phyloP scores from a whole-genome alignment of 345 rosid species.

The Hevea brasiliensis region DNA sequence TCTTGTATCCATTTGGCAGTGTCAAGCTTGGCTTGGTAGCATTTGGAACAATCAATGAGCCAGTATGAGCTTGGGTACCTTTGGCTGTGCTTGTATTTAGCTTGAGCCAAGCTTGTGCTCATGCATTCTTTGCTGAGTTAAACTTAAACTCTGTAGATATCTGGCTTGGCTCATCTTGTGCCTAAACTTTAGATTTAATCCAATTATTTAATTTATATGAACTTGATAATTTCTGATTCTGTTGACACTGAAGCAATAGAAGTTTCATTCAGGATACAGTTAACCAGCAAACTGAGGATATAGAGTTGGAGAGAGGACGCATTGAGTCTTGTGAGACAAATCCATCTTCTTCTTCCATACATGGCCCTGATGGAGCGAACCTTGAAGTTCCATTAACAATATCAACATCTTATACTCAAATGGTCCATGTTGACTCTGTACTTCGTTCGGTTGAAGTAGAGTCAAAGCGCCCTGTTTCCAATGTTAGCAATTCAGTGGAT shows the following conservation, averaged over 20 bases:
- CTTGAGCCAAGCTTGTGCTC: conserved; percentile 5
- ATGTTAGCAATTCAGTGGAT: conserved; percentile 27
- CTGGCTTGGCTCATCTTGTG: not conserved
- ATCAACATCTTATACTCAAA: conserved; percentile 27
- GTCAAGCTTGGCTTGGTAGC: not conserved
- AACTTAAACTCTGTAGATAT: not conserved
- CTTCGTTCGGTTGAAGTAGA: conserved; percentile 33
- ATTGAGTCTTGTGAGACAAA: conserved; percentile 10
- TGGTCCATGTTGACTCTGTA: conserved; percentile 24
- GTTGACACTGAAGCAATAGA: conserved; percentile 30
- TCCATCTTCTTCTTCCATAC: conserved; percentile 15
- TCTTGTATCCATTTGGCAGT: not conserved
- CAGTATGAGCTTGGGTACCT: not conserved
- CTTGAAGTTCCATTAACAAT: conserved; percentile 15
- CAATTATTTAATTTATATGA: conserved; percentile 5
- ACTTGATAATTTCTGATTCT: conserved; percentile 14
- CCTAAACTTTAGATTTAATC: not conserved
- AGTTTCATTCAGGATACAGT: conserved; percentile 42
- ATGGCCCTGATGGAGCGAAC: conserved; percentile 19
- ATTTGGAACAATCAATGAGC: not conserved
- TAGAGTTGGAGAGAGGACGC: conserved; percentile 14
- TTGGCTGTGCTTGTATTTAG: not conserved
- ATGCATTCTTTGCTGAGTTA: not conserved
- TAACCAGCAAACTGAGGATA: conserved; percentile 24
- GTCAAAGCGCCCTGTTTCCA: conserved; percentile 23